Evolutionary conservation across 164 flowering plant genomes (phyloP).

Genomic region (Magnolia sinica): DNA sequence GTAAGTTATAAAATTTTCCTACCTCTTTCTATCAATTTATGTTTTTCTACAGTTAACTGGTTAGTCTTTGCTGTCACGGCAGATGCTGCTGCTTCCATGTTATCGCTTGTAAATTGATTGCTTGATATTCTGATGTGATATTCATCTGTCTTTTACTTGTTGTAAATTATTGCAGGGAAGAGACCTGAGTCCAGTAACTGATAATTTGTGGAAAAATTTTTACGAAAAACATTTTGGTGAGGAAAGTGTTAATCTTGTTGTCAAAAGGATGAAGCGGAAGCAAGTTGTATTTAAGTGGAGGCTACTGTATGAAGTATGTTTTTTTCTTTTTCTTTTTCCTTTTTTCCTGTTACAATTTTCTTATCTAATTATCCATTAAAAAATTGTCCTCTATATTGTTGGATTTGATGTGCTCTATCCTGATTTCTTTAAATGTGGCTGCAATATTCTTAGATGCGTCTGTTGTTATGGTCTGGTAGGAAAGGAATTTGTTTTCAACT

Average conservation of each 20-base stretch:
- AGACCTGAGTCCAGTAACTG: conserved; percentile 75
- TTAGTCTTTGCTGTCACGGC: background rate
- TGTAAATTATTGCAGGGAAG: conserved; percentile 48
- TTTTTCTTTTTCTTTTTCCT: background rate
- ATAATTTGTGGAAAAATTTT: conserved; percentile 69
- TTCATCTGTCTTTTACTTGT: background rate
- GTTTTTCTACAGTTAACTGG: background rate
- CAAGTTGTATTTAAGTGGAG: conserved; percentile 57
- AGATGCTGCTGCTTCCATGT: background rate
- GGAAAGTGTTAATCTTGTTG: conserved; percentile 26
- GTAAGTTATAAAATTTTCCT: conserved; percentile 36
- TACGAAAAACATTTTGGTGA: conserved; percentile 55
- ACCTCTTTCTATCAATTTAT: background rate
- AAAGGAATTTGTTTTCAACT: background rate
- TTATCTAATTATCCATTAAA: no score
- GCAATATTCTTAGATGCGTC: background rate
- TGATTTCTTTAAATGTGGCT: background rate
- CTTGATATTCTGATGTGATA: background rate
- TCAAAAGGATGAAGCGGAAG: conserved; percentile 49
- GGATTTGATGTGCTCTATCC: background rate
- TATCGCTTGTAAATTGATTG: background rate
- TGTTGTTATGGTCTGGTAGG: background rate
- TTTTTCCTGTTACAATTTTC: background rate
- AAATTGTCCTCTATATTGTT: background rate
- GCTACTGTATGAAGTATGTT: conserved; percentile 59